Evolutionary conservation across 2,329 filamentous ascomycete genomes (phyloP), one percentile per base, ranked within the genome.

Genomic region (Colletotrichum sp.): DNA sequence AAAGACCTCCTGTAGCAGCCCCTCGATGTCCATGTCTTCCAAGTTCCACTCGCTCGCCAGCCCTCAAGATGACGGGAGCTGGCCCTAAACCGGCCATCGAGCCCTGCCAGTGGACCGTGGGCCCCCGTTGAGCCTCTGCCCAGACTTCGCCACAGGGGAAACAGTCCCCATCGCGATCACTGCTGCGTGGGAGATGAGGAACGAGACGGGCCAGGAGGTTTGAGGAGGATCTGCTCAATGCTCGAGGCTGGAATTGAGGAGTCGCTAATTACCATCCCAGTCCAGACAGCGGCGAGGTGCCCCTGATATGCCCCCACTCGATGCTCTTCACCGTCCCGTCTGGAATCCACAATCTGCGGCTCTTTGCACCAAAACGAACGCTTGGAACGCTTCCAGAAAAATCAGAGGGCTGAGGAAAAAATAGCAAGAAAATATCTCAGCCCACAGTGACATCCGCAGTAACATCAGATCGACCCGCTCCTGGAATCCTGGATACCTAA

Each of bases 21-120:
- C 68, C 68, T 63, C 36, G 26, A 63, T n/a, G 12, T 57, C 57
- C 39, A 52, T 21, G 44, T 52, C 44, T 13, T 52, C n/a, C 36
- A 39, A 39, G 36, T 18, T 39, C 36, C n/a, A 52, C 30, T 64
- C 64, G n/a, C 36, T 52, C 39, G 15, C 24, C 32, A 60, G 55
- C 39, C 69, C 63, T 68, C 63, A 13, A 26, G 8, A 28, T 15
- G 44, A 52, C 44, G 44, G 44, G 44, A 52, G 44, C n/a, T 24
- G 59, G 36, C 30, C 30, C 18, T n/a, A 15, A 32, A 28, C 24
- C 9, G 55, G 60, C 44, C 15, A 18, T 55, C 21, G 60, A 67
- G 63, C 73, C 64, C 73, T 73, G 73, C n/a, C 64, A 52, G n/a
- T 52, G 44, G 44, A 52, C 28, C 32, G 32, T 76, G 70, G 73